Base-by-base conservation (phyloP, 768 basidiomycete species). In the Psilocybe tampanensis region DNA sequence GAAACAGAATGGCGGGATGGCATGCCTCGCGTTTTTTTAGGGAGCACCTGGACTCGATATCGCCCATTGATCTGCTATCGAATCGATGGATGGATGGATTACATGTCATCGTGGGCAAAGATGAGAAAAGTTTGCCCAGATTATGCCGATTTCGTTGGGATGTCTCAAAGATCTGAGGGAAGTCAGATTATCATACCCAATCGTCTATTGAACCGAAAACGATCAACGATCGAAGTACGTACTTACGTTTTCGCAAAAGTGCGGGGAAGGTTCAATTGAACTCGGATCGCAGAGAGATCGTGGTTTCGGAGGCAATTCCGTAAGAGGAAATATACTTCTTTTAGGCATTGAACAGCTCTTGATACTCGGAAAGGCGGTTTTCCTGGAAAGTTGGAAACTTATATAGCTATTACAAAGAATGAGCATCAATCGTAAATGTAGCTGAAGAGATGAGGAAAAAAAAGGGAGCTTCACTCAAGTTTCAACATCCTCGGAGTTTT, bases 11-110 rank as follows among this genome's bases (percentile, higher is more conserved):
- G 24, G 23, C 24, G 52, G 39, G 24, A 33, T 36, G 47, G 22
- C 52, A 52, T 22, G 43, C 23, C 33, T 50, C 39, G 18, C 47
- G 24, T 39, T 59, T 59, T 54, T 54, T 44, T 52, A 50, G 34
- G 52, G 24, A 11, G 23, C 39, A 21, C 47, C 47, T 33, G 51
- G 43, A 48, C 55, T 54, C 58, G 55, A 41, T 57, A 56, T 56
- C 52, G 52, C 34, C 34, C 44, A 22, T 26, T 21, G 52, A 62
- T 62, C 61, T 62, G 43, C 55, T 57, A 62, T 62, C 61, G 59
- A 44, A 62, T 62, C 61, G 61, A 62, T 62, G 58, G 61, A 61
- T 61, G 44, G 52, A 54, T 59, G 48, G 55, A 54, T 48, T 49
- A 34, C 29, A 52, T 59, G 53, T 59, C 58, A 54, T 47, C 47